Percentiles rank a stretch among this genome's conserved stretches.
These are phyloP conservation scores for Pistacia integerrima DNA, from an alignment of 345 rosid genomes.

Conservation along the genomic window DNA sequence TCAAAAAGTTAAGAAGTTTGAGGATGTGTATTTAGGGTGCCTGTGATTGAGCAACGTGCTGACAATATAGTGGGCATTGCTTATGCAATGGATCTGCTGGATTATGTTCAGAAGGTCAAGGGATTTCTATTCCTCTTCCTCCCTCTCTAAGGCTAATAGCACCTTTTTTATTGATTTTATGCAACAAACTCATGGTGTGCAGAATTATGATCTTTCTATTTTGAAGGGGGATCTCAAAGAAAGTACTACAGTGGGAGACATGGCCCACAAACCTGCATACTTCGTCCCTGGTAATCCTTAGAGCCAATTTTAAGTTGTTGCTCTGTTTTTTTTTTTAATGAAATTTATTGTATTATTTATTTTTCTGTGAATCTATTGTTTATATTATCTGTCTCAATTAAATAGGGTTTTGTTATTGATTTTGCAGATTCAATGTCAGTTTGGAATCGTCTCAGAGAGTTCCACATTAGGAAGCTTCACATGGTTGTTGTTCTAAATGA, in stretches of 20 bases:
- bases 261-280: conserved; percentile 99
- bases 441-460: conserved; percentile 99
- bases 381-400: not conserved
- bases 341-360: not conserved
- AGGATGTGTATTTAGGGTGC: conserved; percentile 62
- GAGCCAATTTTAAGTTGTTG: conserved; percentile 7
- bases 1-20: conserved; percentile 13
- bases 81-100: conserved; percentile 97
- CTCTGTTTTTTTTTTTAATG: not conserved
- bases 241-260: conserved; percentile 77
- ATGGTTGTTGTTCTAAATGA: too few relatives aligned
- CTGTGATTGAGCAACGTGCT: conserved; percentile 98
- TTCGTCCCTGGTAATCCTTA: conserved; percentile 83
- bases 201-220: conserved; percentile 58
- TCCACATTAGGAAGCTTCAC: conserved; percentile 98
- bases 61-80: conserved; percentile 98
- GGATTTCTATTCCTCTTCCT: conserved; percentile 23
- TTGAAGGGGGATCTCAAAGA: conserved; percentile 94
- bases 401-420: conserved; percentile 21
- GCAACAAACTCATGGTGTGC: conserved; percentile 42
- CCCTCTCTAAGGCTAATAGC: conserved; percentile 7
- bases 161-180: conserved; percentile 38
- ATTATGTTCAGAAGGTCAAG: conserved; percentile 88
- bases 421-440: conserved; percentile 98
- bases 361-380: not conserved